A percentile compares a stretch with the other conserved stretches of the same genome.
These are phyloP conservation scores for Esteya vermicola DNA, from an alignment of 2,329 filamentous ascomycete species.

Conservation along the genomic window DNA sequence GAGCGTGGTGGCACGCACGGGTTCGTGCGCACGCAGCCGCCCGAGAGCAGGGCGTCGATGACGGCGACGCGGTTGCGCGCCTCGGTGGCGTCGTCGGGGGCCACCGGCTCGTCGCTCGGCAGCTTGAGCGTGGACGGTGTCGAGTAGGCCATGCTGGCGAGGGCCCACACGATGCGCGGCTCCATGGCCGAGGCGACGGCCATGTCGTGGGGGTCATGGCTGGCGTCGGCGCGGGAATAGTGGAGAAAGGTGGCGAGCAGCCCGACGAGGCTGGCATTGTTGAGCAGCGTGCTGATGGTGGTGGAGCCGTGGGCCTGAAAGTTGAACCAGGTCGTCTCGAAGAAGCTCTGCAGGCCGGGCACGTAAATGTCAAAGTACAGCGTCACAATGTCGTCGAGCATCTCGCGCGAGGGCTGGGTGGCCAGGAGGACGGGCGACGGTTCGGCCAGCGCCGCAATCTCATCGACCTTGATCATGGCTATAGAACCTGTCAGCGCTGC, in stretches of 20 bases:
- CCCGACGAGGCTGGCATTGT: conserved; percentile 44
- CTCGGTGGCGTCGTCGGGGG: conserved; percentile 46
- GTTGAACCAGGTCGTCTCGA: conserved; percentile 76
- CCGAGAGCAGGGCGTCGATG: conserved; percentile 63
- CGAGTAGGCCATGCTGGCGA: conserved; percentile 35
- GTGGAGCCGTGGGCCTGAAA: conserved; percentile 26
- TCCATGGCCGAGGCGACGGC: conserved; percentile 39
- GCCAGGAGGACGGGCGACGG: conserved; percentile 40
- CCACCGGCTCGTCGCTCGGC: conserved; percentile 23
- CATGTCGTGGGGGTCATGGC: conserved; percentile 31
- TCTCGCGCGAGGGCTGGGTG: conserved; percentile 35
- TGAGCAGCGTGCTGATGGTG: conserved; percentile 29
- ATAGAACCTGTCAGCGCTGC: too few relatives aligned
- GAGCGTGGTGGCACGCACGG: conserved; percentile 36
- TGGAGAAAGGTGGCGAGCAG: conserved; percentile 52
- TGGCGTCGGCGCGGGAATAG: conserved; percentile 32
- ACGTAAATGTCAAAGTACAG: conserved; percentile 65
- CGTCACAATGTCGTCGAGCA: conserved; percentile 52
- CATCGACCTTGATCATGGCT: conserved; percentile 52
- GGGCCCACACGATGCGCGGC: conserved; percentile 44
- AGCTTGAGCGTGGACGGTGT: conserved; percentile 20
- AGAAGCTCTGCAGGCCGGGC: conserved; percentile 56
- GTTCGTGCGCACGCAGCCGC: conserved; percentile 47
- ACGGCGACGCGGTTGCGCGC: conserved; percentile 58
- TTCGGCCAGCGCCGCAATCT: conserved; percentile 52